Evolutionary conservation across 2,329 filamentous ascomycete genomes (phyloP).

Genomic region (Cladosporium sp.): DNA sequence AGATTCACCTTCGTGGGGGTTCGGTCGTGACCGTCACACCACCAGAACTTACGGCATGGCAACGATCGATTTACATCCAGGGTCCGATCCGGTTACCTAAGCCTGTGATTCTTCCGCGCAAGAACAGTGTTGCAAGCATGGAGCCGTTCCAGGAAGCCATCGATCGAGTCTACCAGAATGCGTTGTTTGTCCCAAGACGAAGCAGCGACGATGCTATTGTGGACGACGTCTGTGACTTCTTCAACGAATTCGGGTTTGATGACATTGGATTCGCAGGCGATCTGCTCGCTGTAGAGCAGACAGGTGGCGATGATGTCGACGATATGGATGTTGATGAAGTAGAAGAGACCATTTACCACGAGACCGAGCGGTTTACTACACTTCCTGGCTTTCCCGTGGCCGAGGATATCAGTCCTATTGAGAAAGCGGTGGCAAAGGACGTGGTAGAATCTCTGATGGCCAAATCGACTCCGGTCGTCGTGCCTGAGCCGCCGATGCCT

Average conservation of each 20-base stretch:
- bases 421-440: slow-evolving; percentile 24
- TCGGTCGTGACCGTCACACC: slow-evolving; percentile 33
- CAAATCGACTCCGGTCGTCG: background rate
- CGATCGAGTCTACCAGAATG: slow-evolving; percentile 27
- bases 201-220: slow-evolving; percentile 32
- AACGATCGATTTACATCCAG: slow-evolving; percentile 35
- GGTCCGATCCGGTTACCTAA: slow-evolving; percentile 39
- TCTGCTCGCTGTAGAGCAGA: slow-evolving; percentile 10
- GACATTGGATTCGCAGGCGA: slow-evolving; percentile 24
- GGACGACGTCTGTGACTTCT: slow-evolving; percentile 40
- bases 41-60: slow-evolving; percentile 32
- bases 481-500: background rate
- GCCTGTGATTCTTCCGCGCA: slow-evolving; percentile 30
- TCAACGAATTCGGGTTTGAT: slow-evolving; percentile 36
- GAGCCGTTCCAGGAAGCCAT: slow-evolving; percentile 35
- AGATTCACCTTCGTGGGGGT: slow-evolving; percentile 30
- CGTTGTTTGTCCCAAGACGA: slow-evolving; percentile 24
- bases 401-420: slow-evolving; percentile 18
- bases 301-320: slow-evolving; percentile 7
- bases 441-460: slow-evolving; percentile 15
- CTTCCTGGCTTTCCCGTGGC: slow-evolving; percentile 18
- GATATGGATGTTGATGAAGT: slow-evolving; percentile 17
- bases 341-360: slow-evolving; percentile 10
- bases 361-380: slow-evolving; percentile 23
- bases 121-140: slow-evolving; percentile 37